Percentiles rank a stretch among this genome's conserved stretches.
Conservation (phyloP, 2,329 filamentous ascomycete species). For the Sarocladium kiliense region DNA sequence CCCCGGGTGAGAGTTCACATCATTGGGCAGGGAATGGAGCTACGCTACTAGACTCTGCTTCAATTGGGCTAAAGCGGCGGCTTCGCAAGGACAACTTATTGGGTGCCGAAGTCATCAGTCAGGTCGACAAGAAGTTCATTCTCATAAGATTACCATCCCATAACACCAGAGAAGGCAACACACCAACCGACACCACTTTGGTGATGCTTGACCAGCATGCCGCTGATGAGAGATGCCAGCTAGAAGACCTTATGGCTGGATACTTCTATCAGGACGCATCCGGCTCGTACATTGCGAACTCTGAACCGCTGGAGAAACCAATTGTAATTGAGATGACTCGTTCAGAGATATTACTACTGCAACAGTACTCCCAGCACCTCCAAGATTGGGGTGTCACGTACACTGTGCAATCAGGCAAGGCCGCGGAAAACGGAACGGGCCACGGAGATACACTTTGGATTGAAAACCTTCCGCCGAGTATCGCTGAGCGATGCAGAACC, state of each 20-base stretch:
- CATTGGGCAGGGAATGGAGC: slow-evolving; percentile 4
- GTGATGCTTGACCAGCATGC: slow-evolving; percentile 91
- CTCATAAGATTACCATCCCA: slow-evolving; percentile 52
- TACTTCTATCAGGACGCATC: slow-evolving; percentile 36
- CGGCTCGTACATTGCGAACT: slow-evolving; percentile 17
- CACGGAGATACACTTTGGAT: slow-evolving; percentile 11
- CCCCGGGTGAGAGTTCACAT: not conserved
- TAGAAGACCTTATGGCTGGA: slow-evolving; percentile 63
- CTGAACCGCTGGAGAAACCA: slow-evolving; percentile 41
- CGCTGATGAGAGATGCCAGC: slow-evolving; percentile 79
- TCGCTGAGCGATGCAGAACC: slow-evolving; percentile 68
- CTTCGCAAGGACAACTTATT: slow-evolving; percentile 60
- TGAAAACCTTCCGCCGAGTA: slow-evolving; percentile 56
- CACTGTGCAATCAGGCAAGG: slow-evolving; percentile 27
- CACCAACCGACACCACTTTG: slow-evolving; percentile 43
- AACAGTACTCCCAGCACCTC: slow-evolving; percentile 51
- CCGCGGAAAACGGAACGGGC: slow-evolving; percentile 41
- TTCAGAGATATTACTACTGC: slow-evolving; percentile 57
- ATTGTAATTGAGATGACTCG: slow-evolving; percentile 60
- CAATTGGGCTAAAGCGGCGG: slow-evolving; percentile 29
- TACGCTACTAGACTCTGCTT: slow-evolving; percentile 23
- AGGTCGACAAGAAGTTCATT: slow-evolving; percentile 90
- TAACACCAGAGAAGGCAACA: not conserved
- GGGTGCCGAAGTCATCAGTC: slow-evolving; percentile 63
- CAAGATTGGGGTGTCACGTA: slow-evolving; percentile 70